A percentile compares a stretch with the other conserved stretches of the same genome.
phyloP scores from a whole-genome alignment of 192 early-diverging fungal genomes.

The Backusella circina region DNA sequence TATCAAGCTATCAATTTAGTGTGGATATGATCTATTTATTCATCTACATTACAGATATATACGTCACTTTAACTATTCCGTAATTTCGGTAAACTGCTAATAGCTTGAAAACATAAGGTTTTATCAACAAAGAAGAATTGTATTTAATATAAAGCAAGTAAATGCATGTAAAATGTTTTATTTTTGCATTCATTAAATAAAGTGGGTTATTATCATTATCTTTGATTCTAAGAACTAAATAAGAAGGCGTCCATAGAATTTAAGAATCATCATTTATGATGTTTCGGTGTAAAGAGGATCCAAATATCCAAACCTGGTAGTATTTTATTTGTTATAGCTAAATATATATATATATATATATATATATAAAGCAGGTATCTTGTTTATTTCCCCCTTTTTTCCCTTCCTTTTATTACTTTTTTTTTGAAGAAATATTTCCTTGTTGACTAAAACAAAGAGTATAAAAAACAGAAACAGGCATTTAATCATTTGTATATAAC shows the following conservation, averaged over 20 bases:
- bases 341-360: background rate
- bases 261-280: background rate
- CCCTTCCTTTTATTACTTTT: background rate
- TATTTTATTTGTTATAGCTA: background rate
- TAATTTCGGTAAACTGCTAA: background rate
- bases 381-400: background rate
- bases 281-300: background rate
- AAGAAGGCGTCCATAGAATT: background rate
- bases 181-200: background rate
- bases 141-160: background rate
- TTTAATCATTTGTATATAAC: background rate
- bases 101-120: background rate
- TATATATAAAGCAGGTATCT: background rate
- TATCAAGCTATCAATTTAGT: background rate
- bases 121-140: background rate
- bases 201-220: background rate
- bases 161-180: background rate
- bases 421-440: background rate
- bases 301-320: background rate
- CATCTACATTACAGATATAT: background rate
- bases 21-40: background rate
- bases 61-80: background rate
- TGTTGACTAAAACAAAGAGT: background rate
- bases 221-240: background rate
- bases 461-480: background rate